These are phyloP conservation scores for Exophiala aquamarina DNA, from an alignment of 2,329 filamentous ascomycete species.

Conservation along the genomic window DNA sequence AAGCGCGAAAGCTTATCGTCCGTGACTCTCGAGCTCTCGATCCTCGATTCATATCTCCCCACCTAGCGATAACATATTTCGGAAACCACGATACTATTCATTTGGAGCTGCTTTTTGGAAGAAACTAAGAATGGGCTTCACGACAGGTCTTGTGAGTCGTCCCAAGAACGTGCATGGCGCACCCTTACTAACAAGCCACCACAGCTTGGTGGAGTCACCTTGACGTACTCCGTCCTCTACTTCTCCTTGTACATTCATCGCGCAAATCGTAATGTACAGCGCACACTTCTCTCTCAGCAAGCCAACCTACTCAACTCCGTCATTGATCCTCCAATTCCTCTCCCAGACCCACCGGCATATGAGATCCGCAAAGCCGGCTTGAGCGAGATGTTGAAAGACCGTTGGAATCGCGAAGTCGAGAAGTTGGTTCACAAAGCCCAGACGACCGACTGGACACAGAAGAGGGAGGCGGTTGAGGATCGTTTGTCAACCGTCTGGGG, in stretches of 20 bases:
- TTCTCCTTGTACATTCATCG: slow-evolving; percentile 70
- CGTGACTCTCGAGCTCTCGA: too few relatives aligned
- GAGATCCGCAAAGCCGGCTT: slow-evolving; percentile 55
- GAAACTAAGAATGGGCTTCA: slow-evolving; percentile 68
- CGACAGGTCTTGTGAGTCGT: slow-evolving; percentile 68
- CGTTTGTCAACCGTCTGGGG: slow-evolving; percentile 18
- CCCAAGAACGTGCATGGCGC: not conserved
- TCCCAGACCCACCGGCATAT: slow-evolving; percentile 28
- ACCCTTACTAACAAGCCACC: slow-evolving; percentile 7
- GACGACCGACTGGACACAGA: slow-evolving; percentile 58
- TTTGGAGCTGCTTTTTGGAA: too few relatives aligned
- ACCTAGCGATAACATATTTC: too few relatives aligned
- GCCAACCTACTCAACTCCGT: slow-evolving; percentile 42
- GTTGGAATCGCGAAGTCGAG: slow-evolving; percentile 75
- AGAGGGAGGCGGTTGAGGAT: slow-evolving; percentile 20
- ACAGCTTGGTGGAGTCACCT: slow-evolving; percentile 72
- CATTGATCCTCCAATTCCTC: slow-evolving; percentile 33
- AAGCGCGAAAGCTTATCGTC: too few relatives aligned
- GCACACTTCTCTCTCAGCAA: slow-evolving; percentile 45
- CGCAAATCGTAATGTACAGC: slow-evolving; percentile 59
- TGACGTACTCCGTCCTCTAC: slow-evolving; percentile 73
- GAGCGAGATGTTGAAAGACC: slow-evolving; percentile 69
- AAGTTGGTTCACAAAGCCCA: slow-evolving; percentile 66
- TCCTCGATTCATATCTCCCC: too few relatives aligned
- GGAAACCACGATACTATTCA: too few relatives aligned